Evolutionary conservation across 2,329 filamentous ascomycete genomes (phyloP), one percentile per base, ranked within the genome.

Genomic region (Penicillium sp.): DNA sequence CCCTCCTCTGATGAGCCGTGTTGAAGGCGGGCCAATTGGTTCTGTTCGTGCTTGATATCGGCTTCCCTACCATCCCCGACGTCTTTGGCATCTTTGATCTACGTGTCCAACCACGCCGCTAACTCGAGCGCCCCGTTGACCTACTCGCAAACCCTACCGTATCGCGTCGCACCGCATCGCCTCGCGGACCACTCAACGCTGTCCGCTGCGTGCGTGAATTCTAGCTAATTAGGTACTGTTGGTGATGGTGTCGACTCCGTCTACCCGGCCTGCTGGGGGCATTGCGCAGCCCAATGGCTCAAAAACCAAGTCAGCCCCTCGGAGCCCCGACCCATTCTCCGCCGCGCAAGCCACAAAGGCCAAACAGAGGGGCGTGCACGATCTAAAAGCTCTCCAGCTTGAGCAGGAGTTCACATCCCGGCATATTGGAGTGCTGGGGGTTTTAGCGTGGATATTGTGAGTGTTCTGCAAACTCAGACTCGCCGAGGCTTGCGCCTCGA

Each of bases 391-490:
- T 33, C 51, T 56, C 42, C 47, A 50, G 33, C 50, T 62, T 42
- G 67, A 70, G 47, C 47, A 49, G 34, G 59, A 65, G 26, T 70
- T 70, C 36, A 69, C 64, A 45, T 36, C 48, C 8, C 65, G 60
- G 38, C 67, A 70, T 45, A 26, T 64, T 18, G 58, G 65, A 14
- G 49, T 67, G 15, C 38, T 70, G 38, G 65, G 62, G 17, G 55
- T 70, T 27, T 51, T 70, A 27, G 51, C 47, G 16, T 70, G 67
- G 66, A 60, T 70, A 39, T 41, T 68, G 67, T 70, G 56, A 67
- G 65, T 60, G 15, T n/a, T n/a, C 14, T 4, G 5, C 25, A 4
- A 27, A 13, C 11, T 27, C 11, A 6, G 11, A 27, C 11, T 23
- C 7, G 25, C 11, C 14, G 6, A 27, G 11, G 25, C 25, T 27